Conservation (phyloP, 179 eudicot species). For the Silene noctiflora region DNA sequence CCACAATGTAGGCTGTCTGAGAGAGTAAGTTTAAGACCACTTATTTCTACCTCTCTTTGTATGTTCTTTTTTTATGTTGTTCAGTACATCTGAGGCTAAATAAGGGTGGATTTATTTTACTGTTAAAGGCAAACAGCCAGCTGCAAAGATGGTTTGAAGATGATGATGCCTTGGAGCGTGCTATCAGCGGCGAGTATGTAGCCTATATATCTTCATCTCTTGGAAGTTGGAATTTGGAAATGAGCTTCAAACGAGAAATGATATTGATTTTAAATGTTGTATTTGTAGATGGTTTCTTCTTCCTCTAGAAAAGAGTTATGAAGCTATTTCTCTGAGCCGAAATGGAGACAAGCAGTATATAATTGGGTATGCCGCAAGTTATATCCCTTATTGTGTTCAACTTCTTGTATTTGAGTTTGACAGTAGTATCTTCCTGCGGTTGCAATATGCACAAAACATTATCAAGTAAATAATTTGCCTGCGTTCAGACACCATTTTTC, state of each 20-base stretch:
- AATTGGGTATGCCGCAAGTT: conserved; percentile 51
- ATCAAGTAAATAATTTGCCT: neutral
- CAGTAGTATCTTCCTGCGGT: neutral
- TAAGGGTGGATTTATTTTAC: neutral
- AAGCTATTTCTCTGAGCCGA: conserved; percentile 52
- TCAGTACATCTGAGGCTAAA: conserved; percentile 17
- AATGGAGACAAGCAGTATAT: conserved; percentile 58
- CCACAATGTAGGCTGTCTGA: conserved; percentile 72
- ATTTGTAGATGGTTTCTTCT: conserved; percentile 71
- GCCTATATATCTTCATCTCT: neutral
- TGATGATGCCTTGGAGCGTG: conserved; percentile 94
- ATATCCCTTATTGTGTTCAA: neutral
- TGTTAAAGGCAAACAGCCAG: conserved; percentile 61
- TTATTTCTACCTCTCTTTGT: neutral
- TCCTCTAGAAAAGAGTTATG: conserved; percentile 44
- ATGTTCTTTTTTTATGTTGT: neutral
- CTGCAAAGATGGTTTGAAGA: conserved; percentile 75
- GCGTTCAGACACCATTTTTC: neutral
- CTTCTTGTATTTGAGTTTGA: neutral
- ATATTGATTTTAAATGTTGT: neutral
- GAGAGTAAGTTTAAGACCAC: conserved; percentile 45
- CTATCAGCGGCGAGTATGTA: conserved; percentile 75
- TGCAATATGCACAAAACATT: neutral
- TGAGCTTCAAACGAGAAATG: neutral
- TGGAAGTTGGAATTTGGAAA: neutral